These are phyloP conservation scores for Exophiala lecanii-corni DNA, from an alignment of 2,329 filamentous ascomycete species.

Conservation along the genomic window DNA sequence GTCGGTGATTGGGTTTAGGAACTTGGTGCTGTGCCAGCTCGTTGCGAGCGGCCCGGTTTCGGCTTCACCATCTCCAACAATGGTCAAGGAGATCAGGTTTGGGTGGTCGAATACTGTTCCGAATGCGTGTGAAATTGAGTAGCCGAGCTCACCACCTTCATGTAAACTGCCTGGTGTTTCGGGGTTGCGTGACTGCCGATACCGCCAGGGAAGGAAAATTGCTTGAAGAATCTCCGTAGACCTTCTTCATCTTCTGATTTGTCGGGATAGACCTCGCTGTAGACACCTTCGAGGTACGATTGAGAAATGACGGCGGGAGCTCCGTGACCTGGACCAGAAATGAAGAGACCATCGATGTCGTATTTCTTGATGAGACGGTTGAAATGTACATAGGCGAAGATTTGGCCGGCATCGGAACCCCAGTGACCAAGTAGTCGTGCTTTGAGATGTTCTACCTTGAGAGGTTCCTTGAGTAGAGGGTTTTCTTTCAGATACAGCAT, in stretches of 20 bases:
- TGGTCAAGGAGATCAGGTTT: slow-evolving; percentile 67
- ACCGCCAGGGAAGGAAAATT: slow-evolving; percentile 76
- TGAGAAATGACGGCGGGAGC: slow-evolving; percentile 72
- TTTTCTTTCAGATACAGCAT: slow-evolving; percentile 78
- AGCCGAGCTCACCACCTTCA: slow-evolving; percentile 78
- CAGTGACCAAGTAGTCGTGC: slow-evolving; percentile 70
- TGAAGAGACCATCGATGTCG: slow-evolving; percentile 65
- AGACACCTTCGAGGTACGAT: slow-evolving; percentile 71
- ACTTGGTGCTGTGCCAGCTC: slow-evolving; percentile 78
- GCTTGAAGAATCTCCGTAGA: slow-evolving; percentile 72
- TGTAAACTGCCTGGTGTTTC: slow-evolving; percentile 74
- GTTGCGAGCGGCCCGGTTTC: slow-evolving; percentile 76
- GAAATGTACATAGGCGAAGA: slow-evolving; percentile 78
- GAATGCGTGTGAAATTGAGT: slow-evolving; percentile 74
- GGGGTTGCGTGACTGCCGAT: slow-evolving; percentile 71
- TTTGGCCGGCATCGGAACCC: slow-evolving; percentile 74
- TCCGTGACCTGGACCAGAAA: slow-evolving; percentile 73
- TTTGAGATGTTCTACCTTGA: slow-evolving; percentile 68
- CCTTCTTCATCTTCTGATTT: slow-evolving; percentile 65
- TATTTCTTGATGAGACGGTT: slow-evolving; percentile 79
- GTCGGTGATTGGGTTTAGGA: slow-evolving; percentile 72
- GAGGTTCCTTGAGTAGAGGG: slow-evolving; percentile 64
- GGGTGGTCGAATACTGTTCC: slow-evolving; percentile 73
- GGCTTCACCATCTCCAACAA: slow-evolving; percentile 77
- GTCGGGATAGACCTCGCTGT: slow-evolving; percentile 71